Conservation (phyloP, 225 moss, liverwort and hornwort species). For the Sphagnum contortum region DNA sequence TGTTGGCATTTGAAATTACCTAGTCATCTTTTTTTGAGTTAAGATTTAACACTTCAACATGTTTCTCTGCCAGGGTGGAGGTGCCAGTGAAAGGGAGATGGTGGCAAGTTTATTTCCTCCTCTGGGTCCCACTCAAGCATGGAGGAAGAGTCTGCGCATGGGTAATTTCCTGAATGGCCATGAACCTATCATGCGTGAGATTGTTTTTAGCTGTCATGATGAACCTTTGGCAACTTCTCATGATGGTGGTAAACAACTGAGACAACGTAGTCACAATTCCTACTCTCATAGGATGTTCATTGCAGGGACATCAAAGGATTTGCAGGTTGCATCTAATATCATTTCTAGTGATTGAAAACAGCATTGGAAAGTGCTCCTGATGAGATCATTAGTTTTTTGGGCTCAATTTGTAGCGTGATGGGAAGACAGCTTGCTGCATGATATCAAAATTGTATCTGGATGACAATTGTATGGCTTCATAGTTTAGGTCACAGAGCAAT, state of each 20-base stretch:
- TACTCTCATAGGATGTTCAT: slow-evolving; percentile 90
- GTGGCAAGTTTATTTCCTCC: slow-evolving; percentile 66
- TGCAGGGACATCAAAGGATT: slow-evolving; percentile 67
- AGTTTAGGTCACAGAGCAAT: too few relatives aligned
- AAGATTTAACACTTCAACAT: too few relatives aligned
- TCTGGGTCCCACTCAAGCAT: slow-evolving; percentile 32
- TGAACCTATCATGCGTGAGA: slow-evolving; percentile 72
- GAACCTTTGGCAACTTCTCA: slow-evolving; percentile 45
- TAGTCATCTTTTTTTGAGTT: too few relatives aligned
- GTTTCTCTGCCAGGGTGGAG: slow-evolving; percentile 36
- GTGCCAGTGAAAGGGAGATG: slow-evolving; percentile 61
- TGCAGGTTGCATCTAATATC: slow-evolving; percentile 73
- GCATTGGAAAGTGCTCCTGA: too few relatives aligned
- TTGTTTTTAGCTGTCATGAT: slow-evolving; percentile 70
- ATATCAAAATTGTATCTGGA: too few relatives aligned
- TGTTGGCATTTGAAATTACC: too few relatives aligned
- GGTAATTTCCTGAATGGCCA: slow-evolving; percentile 88
- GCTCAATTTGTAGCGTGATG: too few relatives aligned
- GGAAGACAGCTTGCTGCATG: too few relatives aligned
- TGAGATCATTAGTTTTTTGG: too few relatives aligned
- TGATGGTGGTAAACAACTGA: slow-evolving; percentile 52
- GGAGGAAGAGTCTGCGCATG: slow-evolving; percentile 61
- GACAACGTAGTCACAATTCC: slow-evolving; percentile 32
- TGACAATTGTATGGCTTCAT: too few relatives aligned
- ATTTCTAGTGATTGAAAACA: slow-evolving; percentile 51